Conservation (phyloP, 495 filamentous ascomycete genomes). For the Talaromyces proteolyticus region DNA sequence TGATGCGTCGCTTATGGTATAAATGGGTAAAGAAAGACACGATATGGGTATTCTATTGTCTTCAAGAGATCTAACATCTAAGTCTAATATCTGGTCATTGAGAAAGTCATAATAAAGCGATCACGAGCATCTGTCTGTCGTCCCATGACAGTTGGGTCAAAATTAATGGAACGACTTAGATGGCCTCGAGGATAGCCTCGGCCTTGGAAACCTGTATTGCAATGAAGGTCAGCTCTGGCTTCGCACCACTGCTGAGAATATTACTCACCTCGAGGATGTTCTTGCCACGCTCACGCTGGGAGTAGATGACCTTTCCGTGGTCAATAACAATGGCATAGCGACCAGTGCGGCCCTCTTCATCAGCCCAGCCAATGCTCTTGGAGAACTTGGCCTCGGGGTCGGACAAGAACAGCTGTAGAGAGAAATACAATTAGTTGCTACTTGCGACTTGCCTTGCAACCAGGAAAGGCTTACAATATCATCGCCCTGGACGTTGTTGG, state of each 20-base stretch:
- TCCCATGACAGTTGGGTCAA: not conserved
- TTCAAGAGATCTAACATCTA: not conserved
- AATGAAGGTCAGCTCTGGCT: conserved; percentile 11
- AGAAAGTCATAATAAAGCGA: not conserved
- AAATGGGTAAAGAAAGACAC: not conserved
- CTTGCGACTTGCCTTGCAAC: no score
- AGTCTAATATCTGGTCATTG: not conserved
- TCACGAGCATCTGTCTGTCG: not conserved
- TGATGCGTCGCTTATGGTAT: not conserved
- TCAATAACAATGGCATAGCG: conserved; percentile 85
- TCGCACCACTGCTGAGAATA: not conserved
- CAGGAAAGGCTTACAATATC: conserved; percentile 58
- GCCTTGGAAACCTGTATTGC: conserved; percentile 58
- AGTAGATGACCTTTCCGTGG: conserved; percentile 84
- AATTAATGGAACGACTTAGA: conserved; percentile 32
- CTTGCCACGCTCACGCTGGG: conserved; percentile 68
- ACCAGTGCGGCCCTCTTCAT: conserved; percentile 64
- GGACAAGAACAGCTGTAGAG: conserved; percentile 73
- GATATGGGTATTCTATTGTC: not conserved
- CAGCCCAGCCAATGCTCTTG: conserved; percentile 76
- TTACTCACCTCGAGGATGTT: conserved; percentile 54
- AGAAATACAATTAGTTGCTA: conserved; percentile 4
- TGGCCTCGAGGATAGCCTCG: conserved; percentile 62
- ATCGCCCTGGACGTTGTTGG: conserved; percentile 74
- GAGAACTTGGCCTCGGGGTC: conserved; percentile 75